Evolutionary conservation across 768 basidiomycete genomes (phyloP), one percentile per base, ranked within the genome.

Genomic region (Lactarius sanguifluus): DNA sequence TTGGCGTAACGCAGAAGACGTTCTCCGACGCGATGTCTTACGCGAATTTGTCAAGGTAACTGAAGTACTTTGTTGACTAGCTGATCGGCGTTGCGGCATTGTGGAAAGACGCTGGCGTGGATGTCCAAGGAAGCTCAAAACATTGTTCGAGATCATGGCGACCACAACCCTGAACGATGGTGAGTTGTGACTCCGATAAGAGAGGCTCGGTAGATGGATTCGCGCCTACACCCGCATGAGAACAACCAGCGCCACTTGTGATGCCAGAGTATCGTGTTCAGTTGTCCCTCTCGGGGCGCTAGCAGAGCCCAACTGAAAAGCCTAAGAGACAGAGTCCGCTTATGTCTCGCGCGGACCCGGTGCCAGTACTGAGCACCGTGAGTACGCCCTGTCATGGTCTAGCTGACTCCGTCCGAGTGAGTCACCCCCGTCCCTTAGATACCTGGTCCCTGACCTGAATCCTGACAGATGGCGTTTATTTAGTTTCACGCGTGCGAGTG

Each of bases 1-100:
- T 8, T 94, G 92, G 91, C 79, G 86, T 71, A 88, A 92, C 69
- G 96, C 95, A 1, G 96, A 96, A 77, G 91, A 94, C 66, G 36
- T 38, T 38, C 36, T 38, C 12, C 36, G 12, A 38, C 4, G 87
- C 60, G 86, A 89, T 54, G 79, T 96, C 43, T 83, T 94, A 41
- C 85, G 85, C 1, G 82, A 82, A 18, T 96, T 95, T 71, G 82
- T 94, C 10, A 86, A 85, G 81, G 94, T 90, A 61, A 43, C 75
- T 71, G 34, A 28, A 10, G 34, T 45, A 28, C 25, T 28, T 20
- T 38, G 34, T 15, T 57, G 25, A 56, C 55, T 61, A n/a, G 54
- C 30, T 64, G 40, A 67, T 59, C 23, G 38, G 16, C 15, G 15
- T 16, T 40, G 38, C 12, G 38, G 38, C 38, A 40, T 89, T 98